Evolutionary conservation across 192 early-diverging fungal species (phyloP), one percentile per base, ranked within the genome.

Genomic region (Coemansia sp.): DNA sequence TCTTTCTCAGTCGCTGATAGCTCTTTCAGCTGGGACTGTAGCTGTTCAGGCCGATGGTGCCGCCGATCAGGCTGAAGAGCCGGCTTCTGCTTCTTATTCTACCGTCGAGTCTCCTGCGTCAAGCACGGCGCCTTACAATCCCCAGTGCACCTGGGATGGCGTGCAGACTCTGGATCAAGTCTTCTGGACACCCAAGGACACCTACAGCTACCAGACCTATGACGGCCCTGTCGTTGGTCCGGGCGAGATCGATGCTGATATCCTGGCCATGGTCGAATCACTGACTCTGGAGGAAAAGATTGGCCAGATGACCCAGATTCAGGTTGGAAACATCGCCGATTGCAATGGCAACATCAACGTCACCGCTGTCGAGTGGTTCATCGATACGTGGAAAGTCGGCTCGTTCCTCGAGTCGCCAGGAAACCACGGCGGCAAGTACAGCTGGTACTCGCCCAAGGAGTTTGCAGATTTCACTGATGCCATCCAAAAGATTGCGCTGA

Each of bases 281-380:
- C 69, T 88, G 81, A 79, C 78, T 4, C 38, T 86, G 8, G 51
- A 59, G 18, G 84, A 88, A 45, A 74, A 87, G 53, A 81, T 80
- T 57, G 87, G 87, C 2, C 87, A 88, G 58, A 87, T 88, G 87
- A 87, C 86, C 33, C 87, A 88, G 68, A 73, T 88, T 18, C 75
- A 85, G 45, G 72, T 81, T 43, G 86, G 84, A 14, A 64, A 75
- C 72, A 54, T 88, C 39, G 64, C 84, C 15, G 66, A 75, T 35
- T 51, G 38, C 9, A 68, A 82, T 18, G 87, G 87, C 61, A 62
- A 62, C 38, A 28, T 62, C n/a, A 62, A 62, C n/a, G 61, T 45
- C 8, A 62, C 61, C 2, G 61, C 81, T 6, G 88, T 86, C 5
- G 65, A 86, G 64, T 81, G 88, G 64, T 90, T 85, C 80, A 72